Evolutionary conservation across 2,329 filamentous ascomycete genomes (phyloP), one percentile per base, ranked within the genome.

Genomic region (Fusarium continuum): DNA sequence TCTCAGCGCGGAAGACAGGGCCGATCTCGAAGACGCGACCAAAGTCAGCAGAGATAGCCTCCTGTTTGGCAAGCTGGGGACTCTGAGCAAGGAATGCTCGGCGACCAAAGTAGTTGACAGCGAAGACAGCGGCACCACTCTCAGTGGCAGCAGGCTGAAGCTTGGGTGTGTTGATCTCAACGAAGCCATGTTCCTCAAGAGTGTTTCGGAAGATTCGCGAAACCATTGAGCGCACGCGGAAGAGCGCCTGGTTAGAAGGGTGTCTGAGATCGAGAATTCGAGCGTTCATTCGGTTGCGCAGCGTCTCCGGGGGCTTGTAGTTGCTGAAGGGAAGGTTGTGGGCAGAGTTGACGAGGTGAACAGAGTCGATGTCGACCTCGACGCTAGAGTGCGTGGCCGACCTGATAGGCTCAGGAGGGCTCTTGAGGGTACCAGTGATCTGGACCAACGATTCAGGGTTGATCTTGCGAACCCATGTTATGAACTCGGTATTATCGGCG

Each of bases 151-250:
- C 89, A 2, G 92, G 91, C 79, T 96, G 92, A 36, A 97, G 81
- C 78, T 97, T 97, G 3, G 93, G 93, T 0, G 92, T 96, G 74
- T 97, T 92, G 58, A 97, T 97, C 76, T 97, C 93, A 56, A 96
- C 89, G 74, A 97, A 97, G 14, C 88, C 89, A 62, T 89, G 82
- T 3, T 84, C 82, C 66, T 94, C 90, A 1, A 97, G 84, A 3
- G 89, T 87, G 9, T 84, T 77, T 43, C 93, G 90, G 83, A 97
- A 97, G 22, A 91, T 83, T 69, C 90, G 90, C 68, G 90, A 89
- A 53, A 97, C 87, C 22, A 87, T 89, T 5, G 92, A 90, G 66
- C 95, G 91, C 43, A 97, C 87, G 56, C 92, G 90, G 82, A 97
- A 96, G 64, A 97, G 90, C 28, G 90, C 88, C 75, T 97, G 93